Evolutionary conservation across 108 stramenopile species (phyloP).

Genomic region (Nannochloropsis gaditana): DNA sequence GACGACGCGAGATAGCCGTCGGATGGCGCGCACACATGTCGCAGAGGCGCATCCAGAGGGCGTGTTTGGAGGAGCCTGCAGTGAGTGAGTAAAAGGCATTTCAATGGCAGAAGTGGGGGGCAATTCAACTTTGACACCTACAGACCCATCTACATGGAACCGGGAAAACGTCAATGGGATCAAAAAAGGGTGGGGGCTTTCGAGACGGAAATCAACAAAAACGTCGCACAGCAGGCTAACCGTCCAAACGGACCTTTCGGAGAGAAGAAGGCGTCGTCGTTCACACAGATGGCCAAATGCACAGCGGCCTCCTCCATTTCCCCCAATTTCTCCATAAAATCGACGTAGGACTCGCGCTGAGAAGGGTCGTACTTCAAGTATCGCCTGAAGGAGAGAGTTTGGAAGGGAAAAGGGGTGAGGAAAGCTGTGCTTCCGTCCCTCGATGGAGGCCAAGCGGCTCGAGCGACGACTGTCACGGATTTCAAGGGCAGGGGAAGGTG

Average conservation of each 20-base stretch:
- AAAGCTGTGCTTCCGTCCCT: background rate
- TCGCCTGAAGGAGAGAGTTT: constrained; percentile 52
- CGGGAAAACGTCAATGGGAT: too few species aligned
- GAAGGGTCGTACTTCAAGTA: constrained; percentile 56
- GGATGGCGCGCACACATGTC: constrained; percentile 81
- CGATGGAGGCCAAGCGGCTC: background rate
- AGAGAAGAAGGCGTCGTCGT: constrained; percentile 64
- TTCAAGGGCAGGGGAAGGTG: background rate
- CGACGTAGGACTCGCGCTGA: constrained; percentile 54
- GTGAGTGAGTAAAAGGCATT: background rate
- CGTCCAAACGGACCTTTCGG: constrained; percentile 21
- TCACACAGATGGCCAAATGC: constrained; percentile 62
- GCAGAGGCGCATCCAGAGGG: constrained; percentile 88
- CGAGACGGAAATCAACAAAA: too few species aligned
- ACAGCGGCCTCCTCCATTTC: constrained; percentile 78
- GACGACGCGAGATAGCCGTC: constrained; percentile 54
- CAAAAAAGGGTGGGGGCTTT: too few species aligned
- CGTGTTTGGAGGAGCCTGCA: constrained; percentile 67
- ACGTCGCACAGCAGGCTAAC: too few species aligned
- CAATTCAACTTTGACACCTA: too few species aligned
- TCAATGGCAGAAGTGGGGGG: too few species aligned
- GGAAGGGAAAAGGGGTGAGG: constrained; percentile 47
- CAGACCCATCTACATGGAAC: too few species aligned
- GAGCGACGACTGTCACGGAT: background rate
- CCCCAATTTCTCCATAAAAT: constrained; percentile 51